These are phyloP conservation scores for Vinca minor DNA, from an alignment of 257 asterid genomes.

Conservation along the genomic window DNA sequence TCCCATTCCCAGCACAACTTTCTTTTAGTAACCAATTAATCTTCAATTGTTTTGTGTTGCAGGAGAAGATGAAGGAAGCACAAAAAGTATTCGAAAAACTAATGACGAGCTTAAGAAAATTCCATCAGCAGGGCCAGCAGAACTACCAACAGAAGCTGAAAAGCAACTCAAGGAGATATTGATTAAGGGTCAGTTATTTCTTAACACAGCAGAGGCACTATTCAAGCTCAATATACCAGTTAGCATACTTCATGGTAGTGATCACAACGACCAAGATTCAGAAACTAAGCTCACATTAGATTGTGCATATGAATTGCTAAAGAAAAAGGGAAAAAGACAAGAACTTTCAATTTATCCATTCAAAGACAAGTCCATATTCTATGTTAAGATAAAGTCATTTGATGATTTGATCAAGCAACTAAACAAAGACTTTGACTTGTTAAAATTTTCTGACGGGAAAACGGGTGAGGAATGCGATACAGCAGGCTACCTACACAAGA, in stretches of 20 bases:
- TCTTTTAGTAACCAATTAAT: neutral
- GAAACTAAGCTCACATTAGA: conserved; percentile 46
- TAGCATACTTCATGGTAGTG: conserved; percentile 44
- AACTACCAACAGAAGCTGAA: conserved; percentile 63
- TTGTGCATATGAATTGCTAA: conserved; percentile 68
- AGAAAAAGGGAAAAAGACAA: conserved; percentile 56
- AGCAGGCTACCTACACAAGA: conserved; percentile 38
- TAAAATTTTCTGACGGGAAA: conserved; percentile 33
- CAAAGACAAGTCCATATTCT: conserved; percentile 13
- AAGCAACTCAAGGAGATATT: conserved; percentile 57
- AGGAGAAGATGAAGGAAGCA: conserved; percentile 26
- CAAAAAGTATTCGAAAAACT: conserved; percentile 3
- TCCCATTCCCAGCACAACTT: neutral
- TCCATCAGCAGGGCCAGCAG: conserved; percentile 9
- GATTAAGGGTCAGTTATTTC: conserved; percentile 53
- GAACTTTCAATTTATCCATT: conserved; percentile 37
- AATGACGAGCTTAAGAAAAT: conserved; percentile 12
- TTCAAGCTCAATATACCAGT: conserved; percentile 77
- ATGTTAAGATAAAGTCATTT: conserved; percentile 35
- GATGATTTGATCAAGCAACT: conserved; percentile 63
- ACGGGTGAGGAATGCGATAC: conserved; percentile 32
- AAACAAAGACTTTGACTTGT: conserved; percentile 46
- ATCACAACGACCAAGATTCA: conserved; percentile 29
- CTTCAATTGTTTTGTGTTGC: conserved; percentile 6
- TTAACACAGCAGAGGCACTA: conserved; percentile 73